Conservation (phyloP, 306 rosid genomes). For the Cucumis sativus region DNA sequence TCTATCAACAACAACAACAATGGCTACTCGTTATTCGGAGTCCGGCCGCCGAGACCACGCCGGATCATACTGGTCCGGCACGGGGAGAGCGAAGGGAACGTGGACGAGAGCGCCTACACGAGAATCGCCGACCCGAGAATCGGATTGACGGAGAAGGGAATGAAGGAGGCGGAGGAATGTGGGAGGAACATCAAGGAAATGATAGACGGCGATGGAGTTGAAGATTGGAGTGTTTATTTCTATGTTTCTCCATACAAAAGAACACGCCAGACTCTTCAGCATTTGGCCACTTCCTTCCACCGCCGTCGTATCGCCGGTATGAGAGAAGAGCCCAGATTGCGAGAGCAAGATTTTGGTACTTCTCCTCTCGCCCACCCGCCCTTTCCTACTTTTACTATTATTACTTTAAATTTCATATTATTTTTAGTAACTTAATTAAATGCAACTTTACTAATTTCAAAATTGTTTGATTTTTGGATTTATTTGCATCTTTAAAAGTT, state of each 20-base stretch:
- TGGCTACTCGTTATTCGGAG: background rate
- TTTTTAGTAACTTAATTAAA: too few species aligned
- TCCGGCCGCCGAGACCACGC: slow-evolving; percentile 60
- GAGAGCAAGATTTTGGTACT: slow-evolving; percentile 84
- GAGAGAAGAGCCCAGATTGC: slow-evolving; percentile 76
- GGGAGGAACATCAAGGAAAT: slow-evolving; percentile 35
- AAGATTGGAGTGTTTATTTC: slow-evolving; percentile 57
- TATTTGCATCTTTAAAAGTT: too few species aligned
- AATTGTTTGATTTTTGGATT: too few species aligned
- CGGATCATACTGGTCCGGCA: slow-evolving; percentile 82
- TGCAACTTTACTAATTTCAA: too few species aligned
- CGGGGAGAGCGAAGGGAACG: slow-evolving; percentile 76
- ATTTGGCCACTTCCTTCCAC: slow-evolving; percentile 49
- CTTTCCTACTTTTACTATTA: too few species aligned
- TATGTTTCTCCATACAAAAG: slow-evolving; percentile 78
- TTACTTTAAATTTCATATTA: too few species aligned
- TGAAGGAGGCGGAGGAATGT: slow-evolving; percentile 43
- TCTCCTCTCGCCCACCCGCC: too few species aligned
- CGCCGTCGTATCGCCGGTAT: slow-evolving; percentile 61
- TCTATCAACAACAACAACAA: background rate
- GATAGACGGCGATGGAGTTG: slow-evolving; percentile 30
- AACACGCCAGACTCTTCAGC: slow-evolving; percentile 40
- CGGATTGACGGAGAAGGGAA: slow-evolving; percentile 42
- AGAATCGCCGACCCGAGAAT: slow-evolving; percentile 68
- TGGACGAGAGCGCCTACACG: slow-evolving; percentile 56